Evolutionary conservation across 2,329 filamentous ascomycete genomes (phyloP).

Genomic region (Albophoma yamanashiensis): DNA sequence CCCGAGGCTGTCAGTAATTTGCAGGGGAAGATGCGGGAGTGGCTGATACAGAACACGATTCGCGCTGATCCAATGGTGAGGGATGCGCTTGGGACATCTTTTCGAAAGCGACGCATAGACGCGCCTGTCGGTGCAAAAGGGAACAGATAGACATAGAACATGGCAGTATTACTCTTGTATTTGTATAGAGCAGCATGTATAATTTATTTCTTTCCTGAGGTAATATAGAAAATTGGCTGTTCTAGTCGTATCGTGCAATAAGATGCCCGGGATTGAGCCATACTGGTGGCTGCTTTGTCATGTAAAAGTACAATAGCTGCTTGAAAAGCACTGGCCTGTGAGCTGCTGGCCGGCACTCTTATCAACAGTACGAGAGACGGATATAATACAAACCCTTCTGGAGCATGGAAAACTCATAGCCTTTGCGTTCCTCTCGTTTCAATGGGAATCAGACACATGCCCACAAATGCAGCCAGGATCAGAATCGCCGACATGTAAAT

Average conservation of each 20-base stretch:
- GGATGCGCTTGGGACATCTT: conserved; percentile 60
- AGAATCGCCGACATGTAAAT: conserved; percentile 46
- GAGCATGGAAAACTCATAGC: conserved; percentile 23
- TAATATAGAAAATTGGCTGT: neutral
- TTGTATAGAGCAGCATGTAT: neutral
- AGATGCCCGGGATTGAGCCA: no score
- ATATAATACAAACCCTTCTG: neutral
- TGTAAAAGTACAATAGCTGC: no score
- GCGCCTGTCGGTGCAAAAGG: conserved; percentile 51
- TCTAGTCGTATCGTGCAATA: neutral
- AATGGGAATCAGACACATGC: conserved; percentile 50
- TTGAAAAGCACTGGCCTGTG: neutral
- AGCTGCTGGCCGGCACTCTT: neutral
- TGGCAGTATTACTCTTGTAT: neutral
- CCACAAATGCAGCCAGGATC: conserved; percentile 48
- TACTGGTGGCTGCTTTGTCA: neutral
- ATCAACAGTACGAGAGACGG: neutral
- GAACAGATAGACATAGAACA: conserved; percentile 22
- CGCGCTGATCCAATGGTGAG: conserved; percentile 70
- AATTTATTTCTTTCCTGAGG: neutral
- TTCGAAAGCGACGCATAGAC: conserved; percentile 51
- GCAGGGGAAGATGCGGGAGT: conserved; percentile 67
- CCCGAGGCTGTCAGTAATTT: conserved; percentile 45
- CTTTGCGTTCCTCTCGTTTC: conserved; percentile 51
- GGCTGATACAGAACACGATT: conserved; percentile 79